phyloP scores from a whole-genome alignment of 2,329 filamentous ascomycete species.

The Alternaria ventricosa region DNA sequence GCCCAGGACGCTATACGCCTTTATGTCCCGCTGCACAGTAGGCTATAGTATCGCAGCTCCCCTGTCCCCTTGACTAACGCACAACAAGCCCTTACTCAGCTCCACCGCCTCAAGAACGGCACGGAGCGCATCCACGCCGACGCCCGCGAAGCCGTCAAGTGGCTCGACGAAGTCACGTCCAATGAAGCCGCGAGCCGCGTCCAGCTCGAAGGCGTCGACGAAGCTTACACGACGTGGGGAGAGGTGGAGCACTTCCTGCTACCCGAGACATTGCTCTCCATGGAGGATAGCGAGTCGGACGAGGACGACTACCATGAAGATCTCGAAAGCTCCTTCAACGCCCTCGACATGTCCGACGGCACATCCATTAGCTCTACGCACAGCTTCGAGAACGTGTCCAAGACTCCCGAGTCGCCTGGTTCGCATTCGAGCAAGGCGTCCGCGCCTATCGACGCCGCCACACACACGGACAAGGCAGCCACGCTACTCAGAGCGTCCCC shows the following conservation, averaged over 20 bases:
- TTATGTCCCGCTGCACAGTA: slow-evolving; percentile 60
- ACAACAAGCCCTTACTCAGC: slow-evolving; percentile 52
- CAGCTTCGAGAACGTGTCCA: slow-evolving; percentile 46
- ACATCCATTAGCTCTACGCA: slow-evolving; percentile 54
- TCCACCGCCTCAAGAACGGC: slow-evolving; percentile 53
- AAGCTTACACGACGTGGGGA: slow-evolving; percentile 56
- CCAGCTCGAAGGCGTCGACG: slow-evolving; percentile 56
- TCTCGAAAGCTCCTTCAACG: slow-evolving; percentile 46
- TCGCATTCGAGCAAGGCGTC: slow-evolving; percentile 44
- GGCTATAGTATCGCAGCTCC: slow-evolving; percentile 24
- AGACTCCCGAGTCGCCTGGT: slow-evolving; percentile 49
- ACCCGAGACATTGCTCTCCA: slow-evolving; percentile 57
- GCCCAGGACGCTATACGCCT: slow-evolving; percentile 57
- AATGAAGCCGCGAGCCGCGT: slow-evolving; percentile 45
- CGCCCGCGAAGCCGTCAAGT: slow-evolving; percentile 57
- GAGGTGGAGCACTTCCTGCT: slow-evolving; percentile 58
- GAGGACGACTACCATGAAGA: slow-evolving; percentile 48
- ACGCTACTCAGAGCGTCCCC: slow-evolving; percentile 25
- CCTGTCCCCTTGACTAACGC: slow-evolving; percentile 26
- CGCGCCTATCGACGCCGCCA: slow-evolving; percentile 26
- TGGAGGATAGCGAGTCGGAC: slow-evolving; percentile 52
- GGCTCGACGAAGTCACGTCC: slow-evolving; percentile 60
- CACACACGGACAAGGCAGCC: slow-evolving; percentile 29
- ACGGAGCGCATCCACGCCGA: slow-evolving; percentile 53
- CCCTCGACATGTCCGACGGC: slow-evolving; percentile 46